Conservation (phyloP, 2,329 filamentous ascomycete species). For the Sarocladiaceae sp. region DNA sequence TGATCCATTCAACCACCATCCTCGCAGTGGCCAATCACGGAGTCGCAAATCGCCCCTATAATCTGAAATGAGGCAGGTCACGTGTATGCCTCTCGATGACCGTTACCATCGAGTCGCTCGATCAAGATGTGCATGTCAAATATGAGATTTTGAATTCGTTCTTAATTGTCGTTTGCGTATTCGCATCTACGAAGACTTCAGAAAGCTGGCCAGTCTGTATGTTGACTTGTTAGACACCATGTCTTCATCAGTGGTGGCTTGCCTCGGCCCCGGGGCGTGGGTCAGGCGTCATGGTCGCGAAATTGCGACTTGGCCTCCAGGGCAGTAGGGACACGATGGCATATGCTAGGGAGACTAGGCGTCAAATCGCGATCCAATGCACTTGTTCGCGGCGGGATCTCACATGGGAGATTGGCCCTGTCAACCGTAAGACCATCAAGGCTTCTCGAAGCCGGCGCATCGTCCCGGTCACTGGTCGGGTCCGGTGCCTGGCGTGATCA, state of each 20-base stretch:
- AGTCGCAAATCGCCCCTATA: background rate
- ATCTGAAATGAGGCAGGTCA: background rate
- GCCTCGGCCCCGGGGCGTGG: conserved; percentile 6
- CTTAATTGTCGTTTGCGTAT: no score
- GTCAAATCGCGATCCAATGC: no score
- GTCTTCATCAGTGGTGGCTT: background rate
- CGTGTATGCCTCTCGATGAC: no score
- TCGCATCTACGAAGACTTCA: no score
- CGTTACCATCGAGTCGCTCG: background rate
- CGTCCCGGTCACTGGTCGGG: background rate
- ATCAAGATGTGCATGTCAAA: no score
- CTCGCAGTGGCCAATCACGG: conserved; percentile 1
- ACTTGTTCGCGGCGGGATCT: no score
- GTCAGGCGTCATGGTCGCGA: conserved; percentile 3
- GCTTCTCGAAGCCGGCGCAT: background rate
- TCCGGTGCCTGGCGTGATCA: background rate
- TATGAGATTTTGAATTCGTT: no score
- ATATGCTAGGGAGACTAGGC: no score
- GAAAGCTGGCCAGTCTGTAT: background rate
- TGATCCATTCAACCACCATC: background rate
- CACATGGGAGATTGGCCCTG: no score
- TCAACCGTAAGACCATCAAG: background rate
- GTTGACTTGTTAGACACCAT: background rate
- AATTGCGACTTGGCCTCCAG: conserved; percentile 8
- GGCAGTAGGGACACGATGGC: no score